Conservation (phyloP, 768 basidiomycete species). For the Tylopilus balloui region DNA sequence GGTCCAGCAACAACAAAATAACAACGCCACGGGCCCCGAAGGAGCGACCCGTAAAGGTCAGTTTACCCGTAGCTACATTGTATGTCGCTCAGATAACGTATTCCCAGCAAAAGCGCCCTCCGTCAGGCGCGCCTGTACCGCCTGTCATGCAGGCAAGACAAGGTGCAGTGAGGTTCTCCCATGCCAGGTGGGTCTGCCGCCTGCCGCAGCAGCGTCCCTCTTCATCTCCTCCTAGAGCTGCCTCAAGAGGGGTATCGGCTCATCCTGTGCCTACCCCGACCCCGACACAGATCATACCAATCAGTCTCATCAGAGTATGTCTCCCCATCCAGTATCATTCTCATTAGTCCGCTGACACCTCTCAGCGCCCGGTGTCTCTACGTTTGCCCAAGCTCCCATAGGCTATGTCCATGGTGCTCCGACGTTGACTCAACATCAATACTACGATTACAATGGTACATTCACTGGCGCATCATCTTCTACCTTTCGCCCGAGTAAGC, state of each 20-base stretch:
- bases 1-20: constrained; percentile 32
- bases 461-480: constrained; percentile 68
- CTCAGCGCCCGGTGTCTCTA: constrained; percentile 33
- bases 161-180: constrained; percentile 78
- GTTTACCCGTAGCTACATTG: constrained; percentile 25
- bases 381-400: constrained; percentile 37
- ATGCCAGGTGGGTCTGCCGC: constrained; percentile 54
- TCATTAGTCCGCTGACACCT: constrained; percentile 5
- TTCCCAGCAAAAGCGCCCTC: constrained; percentile 71
- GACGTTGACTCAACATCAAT: constrained; percentile 53
- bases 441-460: constrained; percentile 73
- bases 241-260: constrained; percentile 72
- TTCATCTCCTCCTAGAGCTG: constrained; percentile 51
- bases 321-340: constrained; percentile 1
- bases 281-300: constrained; percentile 54
- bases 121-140: constrained; percentile 73
- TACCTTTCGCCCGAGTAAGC: constrained; percentile 76
- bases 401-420: constrained; percentile 38
- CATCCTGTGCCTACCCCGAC: constrained; percentile 71
- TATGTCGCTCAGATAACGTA: constrained; percentile 9
- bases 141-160: constrained; percentile 81
- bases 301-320: constrained; percentile 29
- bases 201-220: constrained; percentile 7
- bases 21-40: constrained; percentile 28
- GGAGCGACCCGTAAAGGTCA: constrained; percentile 55